A percentile compares a stretch with the other conserved stretches of the same genome.
Evolutionary conservation across 169 alveolate genomes (phyloP).

Genomic region (Eimeria praecox): DNA sequence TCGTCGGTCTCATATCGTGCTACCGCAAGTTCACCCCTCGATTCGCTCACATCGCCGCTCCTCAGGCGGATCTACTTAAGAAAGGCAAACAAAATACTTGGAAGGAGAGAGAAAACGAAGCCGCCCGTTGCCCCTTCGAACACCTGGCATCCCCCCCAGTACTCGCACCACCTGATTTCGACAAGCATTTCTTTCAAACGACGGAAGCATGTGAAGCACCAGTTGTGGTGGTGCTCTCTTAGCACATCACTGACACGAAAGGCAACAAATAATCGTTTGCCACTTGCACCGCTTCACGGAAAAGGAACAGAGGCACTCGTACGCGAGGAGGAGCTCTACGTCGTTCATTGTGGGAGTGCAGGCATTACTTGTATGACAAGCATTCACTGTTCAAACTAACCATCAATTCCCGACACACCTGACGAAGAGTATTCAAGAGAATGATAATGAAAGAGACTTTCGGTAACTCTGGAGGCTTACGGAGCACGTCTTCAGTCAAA

Average conservation of each 20-base stretch:
- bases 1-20: neutral
- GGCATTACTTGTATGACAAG: neutral
- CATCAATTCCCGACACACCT: neutral
- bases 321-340: neutral
- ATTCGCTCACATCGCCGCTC: neutral
- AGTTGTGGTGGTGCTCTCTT: neutral
- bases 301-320: neutral
- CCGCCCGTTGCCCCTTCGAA: neutral
- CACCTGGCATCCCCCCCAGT: neutral
- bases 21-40: neutral
- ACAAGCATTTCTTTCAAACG: too few species aligned
- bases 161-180: too few species aligned
- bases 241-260: neutral
- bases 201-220: neutral
- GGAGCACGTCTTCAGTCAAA: too few species aligned
- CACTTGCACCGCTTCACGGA: neutral
- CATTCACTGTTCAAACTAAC: neutral
- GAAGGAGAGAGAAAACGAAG: neutral
- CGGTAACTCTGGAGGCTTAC: too few species aligned
- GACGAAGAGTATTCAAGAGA: neutral
- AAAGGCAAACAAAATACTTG: neutral
- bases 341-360: neutral
- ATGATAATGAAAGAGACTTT: neutral
- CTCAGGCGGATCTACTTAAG: neutral
- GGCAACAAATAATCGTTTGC: neutral